Evolutionary conservation across 129 eudicot species (phyloP), one percentile per base, ranked within the genome.

Genomic region (Artemisia argyi): DNA sequence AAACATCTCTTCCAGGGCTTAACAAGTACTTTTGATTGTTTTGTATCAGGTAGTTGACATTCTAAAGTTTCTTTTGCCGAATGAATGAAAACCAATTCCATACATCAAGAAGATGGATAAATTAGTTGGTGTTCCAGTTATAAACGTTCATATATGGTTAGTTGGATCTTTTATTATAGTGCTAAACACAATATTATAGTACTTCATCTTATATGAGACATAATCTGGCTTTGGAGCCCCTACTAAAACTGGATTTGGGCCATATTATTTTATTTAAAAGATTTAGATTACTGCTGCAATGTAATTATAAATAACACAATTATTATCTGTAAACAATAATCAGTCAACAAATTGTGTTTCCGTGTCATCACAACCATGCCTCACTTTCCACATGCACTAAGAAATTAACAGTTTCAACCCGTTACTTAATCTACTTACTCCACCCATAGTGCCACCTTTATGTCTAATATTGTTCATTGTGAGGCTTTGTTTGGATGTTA

Each of bases 61-160:
- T 73, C 58, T 91, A 77, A 95, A 95, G 97, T 90, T 95, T 61
- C 91, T 91, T 75, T 68, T 91, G 76, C 99, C 99, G 6, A 83
- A 95, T 22, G 87, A 88, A 14, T 95, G 99, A 97, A 95, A 85
- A 82, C 86, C 90, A 48, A 82, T 90, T 50, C 81, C 86, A 22
- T 95, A 95, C 82, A 91, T 95, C 79, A 79, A 70, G 57, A 95
- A 95, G 73, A 62, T 95, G 84, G 99, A 95, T 14, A 91, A 91
- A 78, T 73, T 91, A 83, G 96, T 95, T 44, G 97, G 99, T 62
- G 99, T 95, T 74, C 99, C 99, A 4, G 99, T 95, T 73, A 95
- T 95, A 67, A 95, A 95, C 72, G 97, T 95, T 67, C 99, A 95
- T 81, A 95, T 95, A 77, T 95, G 97, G 99, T 95, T 72, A 83